Evolutionary conservation across 179 eudicot genomes (phyloP), one percentile per base, ranked within the genome.

Genomic region (Drosera spatulata): DNA sequence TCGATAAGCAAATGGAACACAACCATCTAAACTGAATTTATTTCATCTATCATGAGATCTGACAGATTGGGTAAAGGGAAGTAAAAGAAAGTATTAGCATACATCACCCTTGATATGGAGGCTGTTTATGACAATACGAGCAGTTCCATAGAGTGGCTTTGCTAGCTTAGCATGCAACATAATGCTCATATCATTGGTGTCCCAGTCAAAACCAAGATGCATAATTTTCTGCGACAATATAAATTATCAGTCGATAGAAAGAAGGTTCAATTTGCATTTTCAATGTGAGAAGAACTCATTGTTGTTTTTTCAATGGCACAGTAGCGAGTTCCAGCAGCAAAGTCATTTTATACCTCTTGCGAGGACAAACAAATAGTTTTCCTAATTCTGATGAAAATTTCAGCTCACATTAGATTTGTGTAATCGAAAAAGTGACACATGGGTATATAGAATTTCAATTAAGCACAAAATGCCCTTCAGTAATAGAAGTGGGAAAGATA

Each of bases 51-150:
- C 6, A 15, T 1, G 39, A 54, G 38, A 12, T 2, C 8, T 7
- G 15, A 15, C 6, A 22, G 22, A 3, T 54, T 3, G 2, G 53
- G 10, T 10, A 14, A 56, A 63, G 11, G 0, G 13, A 38, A 52
- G 65, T 7, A 15, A 37, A 12, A 39, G 50, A 55, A 68, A 40
- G 66, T 55, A 60, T 6, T 45, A 63, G 75, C 97, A 50, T 87
- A 94, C 99, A 70, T 94, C 96, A 67, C 97, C 99, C 87, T 85
- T 90, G 63, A 94, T 73, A 75, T 81, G 93, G 74, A 94, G 76
- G 73, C 81, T 73, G 73, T 90, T 94, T 56, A 94, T 70, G 64
- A 76, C 84, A 50, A 94, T 94, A 56, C 97, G 83, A 59, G 97
- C 97, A 71, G 97, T 85, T 66, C 97, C 99, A 76, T 75, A 79